Base-by-base conservation (phyloP, 192 early-diverging fungal species). In the Coemansia sp. region DNA sequence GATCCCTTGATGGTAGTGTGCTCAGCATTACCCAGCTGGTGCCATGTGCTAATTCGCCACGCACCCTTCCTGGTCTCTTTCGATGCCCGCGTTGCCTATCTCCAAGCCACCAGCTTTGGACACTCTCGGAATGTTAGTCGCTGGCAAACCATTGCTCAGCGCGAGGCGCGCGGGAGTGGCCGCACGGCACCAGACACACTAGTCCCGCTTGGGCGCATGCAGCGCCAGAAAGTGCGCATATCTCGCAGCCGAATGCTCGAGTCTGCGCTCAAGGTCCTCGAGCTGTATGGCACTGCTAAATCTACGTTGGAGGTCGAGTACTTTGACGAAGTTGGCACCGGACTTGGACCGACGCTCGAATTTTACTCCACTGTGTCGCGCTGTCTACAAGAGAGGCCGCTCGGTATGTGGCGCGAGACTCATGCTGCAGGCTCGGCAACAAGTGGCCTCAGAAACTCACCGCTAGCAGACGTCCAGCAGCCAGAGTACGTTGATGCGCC, bases 281-380 rank as follows among this genome's bases (percentile, higher is more conserved):
- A 95, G 45, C 69, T 94, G 46, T 95, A 92, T 69, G 90, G 90
- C 15, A 85, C 76, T 6, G 75, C 78, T 4, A 87, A 90, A 32
- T 74, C 91, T 7, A 77, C 92, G 53, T 76, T 98, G 27, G 96
- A 98, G 67, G 87, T 98, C n/a, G 94, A 98, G 73, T 98, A 95
- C 65, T 90, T 90, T 72, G 93, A 94, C 63, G 96, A 98, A 59
- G 94, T 92, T 25, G 96, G 96, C 11, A 93, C 93, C 9, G 96
- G 96, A 1, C 75, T 96, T 4, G 95, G 95, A 0, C 94, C 94
- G 0, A 95, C 95, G 0, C 84, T 95, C 8, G 96, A 98, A 76
- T 98, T 98, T 72, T 98, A 95, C 72, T 78, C 93, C 5, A 76
- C 84, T 11, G 89, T 97, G 2, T 95, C 90, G 12, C 86, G 84